Evolutionary conservation across 805 yeast species (phyloP), one percentile per base, ranked within the genome.

Genomic region (Lipomyces sp.): DNA sequence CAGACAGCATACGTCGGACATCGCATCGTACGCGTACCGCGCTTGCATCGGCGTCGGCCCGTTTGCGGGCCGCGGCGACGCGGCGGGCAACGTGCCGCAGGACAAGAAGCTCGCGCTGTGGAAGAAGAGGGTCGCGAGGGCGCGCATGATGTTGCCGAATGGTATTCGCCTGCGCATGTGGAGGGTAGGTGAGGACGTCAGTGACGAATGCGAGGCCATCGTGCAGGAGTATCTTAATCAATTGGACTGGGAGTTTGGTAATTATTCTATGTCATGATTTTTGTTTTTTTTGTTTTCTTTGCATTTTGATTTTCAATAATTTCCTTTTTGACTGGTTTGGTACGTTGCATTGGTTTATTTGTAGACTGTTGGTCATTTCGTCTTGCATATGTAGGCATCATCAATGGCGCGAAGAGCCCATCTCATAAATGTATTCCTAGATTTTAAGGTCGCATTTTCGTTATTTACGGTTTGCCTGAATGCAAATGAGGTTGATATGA

Each of bases 71-170:
- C 31, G 29, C 33, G 21, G 40, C 24, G 45, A 22, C 16, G 39
- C 47, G 29, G 13, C 39, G 22, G 47, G 35, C 22, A 10, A 16
- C 26, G 13, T 10, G n/a, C 50, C 57, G 3, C 35, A 69, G 14
- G 86, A 81, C 57, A 78, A 74, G 50, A 75, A 71, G 39, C 74
- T 74, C 22, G 82, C 78, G 19, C 59, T 70, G 18, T 83, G 90
- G 90, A 74, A 73, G 47, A 68, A 69, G 29, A 71, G 87, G 39
- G 70, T 80, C 1, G 55, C 66, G n/a, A 63, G 67, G 3, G 76
- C 80, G 10, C 63, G 71, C 8, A 61, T 66, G 41, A 66, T 63
- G 48, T 64, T 78, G 19, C 79, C 80, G 1, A 61, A 61, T 1
- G 55, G 65, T 11, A 67, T 75, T 10, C 63, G 66, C 16, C 64